A percentile compares a stretch with the other conserved stretches of the same genome.
phyloP scores from a whole-genome alignment of 495 filamentous ascomycete species.

The Aspergillus avenaceus region DNA sequence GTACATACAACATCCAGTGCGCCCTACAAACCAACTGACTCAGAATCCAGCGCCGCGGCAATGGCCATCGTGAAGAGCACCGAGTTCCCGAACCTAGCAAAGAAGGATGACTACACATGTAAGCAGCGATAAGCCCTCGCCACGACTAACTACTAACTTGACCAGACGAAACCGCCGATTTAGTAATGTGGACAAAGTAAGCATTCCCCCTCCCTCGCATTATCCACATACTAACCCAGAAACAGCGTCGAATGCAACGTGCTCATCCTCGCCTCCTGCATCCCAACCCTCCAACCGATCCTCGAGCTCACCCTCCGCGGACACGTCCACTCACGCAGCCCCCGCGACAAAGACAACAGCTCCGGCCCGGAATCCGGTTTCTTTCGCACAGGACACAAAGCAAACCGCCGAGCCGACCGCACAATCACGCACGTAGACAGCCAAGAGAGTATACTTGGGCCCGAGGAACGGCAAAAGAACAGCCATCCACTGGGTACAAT shows the following conservation, averaged over 20 bases:
- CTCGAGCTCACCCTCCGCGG: slow-evolving; percentile 27
- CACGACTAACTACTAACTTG: not conserved
- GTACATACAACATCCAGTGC: no score
- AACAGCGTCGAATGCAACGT: slow-evolving; percentile 43
- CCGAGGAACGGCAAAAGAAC: not conserved
- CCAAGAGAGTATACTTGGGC: slow-evolving; percentile 12
- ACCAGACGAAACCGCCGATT: slow-evolving; percentile 30
- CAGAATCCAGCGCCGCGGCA: slow-evolving; percentile 19
- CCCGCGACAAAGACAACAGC: slow-evolving; percentile 3
- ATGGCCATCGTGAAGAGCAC: slow-evolving; percentile 39
- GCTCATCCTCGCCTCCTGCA: slow-evolving; percentile 46
- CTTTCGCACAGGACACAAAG: not conserved
- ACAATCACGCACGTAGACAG: slow-evolving; percentile 7
- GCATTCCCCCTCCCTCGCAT: not conserved
- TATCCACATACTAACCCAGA: not conserved
- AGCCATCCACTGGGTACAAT: slow-evolving; percentile 8
- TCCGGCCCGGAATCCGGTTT: not conserved
- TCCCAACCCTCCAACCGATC: slow-evolving; percentile 43
- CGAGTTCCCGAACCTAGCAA: slow-evolving; percentile 29
- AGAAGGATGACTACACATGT: slow-evolving; percentile 38
- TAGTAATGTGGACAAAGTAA: slow-evolving; percentile 48
- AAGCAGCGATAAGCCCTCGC: slow-evolving; percentile 3
- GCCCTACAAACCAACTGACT: no score
- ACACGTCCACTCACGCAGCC: slow-evolving; percentile 2
- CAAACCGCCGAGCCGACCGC: slow-evolving; percentile 7